Evolutionary conservation across 176 grass and related monocot genomes (phyloP), one percentile per base, ranked within the genome.

Genomic region (Zoysia japonica): DNA sequence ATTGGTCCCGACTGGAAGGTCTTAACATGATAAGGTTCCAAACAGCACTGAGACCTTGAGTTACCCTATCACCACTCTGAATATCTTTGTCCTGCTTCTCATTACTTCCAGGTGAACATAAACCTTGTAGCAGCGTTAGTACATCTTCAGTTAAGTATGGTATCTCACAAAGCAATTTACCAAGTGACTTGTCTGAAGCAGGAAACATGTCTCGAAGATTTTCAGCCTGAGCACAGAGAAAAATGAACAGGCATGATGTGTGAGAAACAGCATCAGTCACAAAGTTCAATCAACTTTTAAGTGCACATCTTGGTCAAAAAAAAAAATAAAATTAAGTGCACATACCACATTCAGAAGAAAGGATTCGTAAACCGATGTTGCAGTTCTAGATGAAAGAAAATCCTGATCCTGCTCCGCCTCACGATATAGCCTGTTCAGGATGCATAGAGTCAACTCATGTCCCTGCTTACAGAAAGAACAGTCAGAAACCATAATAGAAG

Each of bases 351-450:
- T 82, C 42, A 97, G 77, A 70, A 97, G 87, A 92, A 97, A 97
- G 40, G 89, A 89, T 80, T 97, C 94, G 53, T 97, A 97, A 88
- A 94, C 87, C 90, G 94, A 97, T 83, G 89, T 90, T 71, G 94
- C 94, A 72, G 94, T 97, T 88, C 91, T 97, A 75, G 94, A 97
- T 62, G 90, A 91, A 92, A 97, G 83, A 60, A 97, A 97, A 78
- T 97, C 91, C 52, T 94, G 89, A 82, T 97, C 94, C 85, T 97
- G 94, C 78, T 97, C 94, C 10, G 89, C 87, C 43, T 97, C 94
- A 12, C 83, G 83, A 84, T 94, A 94, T 79, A 97, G 87, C 85
- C 94, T 91, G 80, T 94, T 94, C 77, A 97, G 89, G 81, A 94
- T 82, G 86, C 85, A 89, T 57, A 97, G 81, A 82, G 94, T 97